Evolutionary conservation across 768 basidiomycete genomes (phyloP).

Genomic region (Russula lepida): DNA sequence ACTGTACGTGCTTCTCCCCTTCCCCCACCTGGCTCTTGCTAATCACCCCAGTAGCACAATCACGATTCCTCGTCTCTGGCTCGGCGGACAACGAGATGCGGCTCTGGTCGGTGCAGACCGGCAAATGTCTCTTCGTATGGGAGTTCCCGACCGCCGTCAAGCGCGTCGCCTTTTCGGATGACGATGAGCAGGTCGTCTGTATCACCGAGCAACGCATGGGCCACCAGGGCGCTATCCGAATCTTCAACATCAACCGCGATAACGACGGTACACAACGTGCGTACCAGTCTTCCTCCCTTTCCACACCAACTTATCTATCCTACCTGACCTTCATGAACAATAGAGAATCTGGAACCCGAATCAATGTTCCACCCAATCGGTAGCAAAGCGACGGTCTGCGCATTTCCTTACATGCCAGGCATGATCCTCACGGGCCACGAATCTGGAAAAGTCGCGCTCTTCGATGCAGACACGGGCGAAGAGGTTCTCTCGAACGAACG

Average conservation of each 20-base stretch:
- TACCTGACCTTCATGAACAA: neutral
- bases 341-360: constrained; percentile 70
- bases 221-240: constrained; percentile 78
- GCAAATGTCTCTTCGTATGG: constrained; percentile 92
- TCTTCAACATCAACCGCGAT: constrained; percentile 80
- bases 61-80: constrained; percentile 81
- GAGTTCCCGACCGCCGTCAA: constrained; percentile 98
- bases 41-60: constrained; percentile 47
- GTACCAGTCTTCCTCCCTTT: constrained; percentile 26
- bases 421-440: constrained; percentile 92
- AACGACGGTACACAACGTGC: constrained; percentile 74
- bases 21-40: neutral
- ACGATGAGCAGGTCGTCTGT: constrained; percentile 76
- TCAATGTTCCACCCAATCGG: constrained; percentile 83
- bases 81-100: constrained; percentile 91
- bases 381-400: constrained; percentile 94
- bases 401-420: constrained; percentile 72
- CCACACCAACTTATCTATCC: neutral
- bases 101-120: constrained; percentile 82
- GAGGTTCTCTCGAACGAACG: constrained; percentile 78
- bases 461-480: constrained; percentile 81
- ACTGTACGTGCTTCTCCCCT: constrained; percentile 52
- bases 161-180: constrained; percentile 85
- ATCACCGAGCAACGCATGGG: constrained; percentile 99
- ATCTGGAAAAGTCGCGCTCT: constrained; percentile 89